Percentiles rank a stretch among this genome's conserved stretches.
These are phyloP conservation scores for Solanum pennellii DNA, from an alignment of 257 asterid species.

Conservation along the genomic window DNA sequence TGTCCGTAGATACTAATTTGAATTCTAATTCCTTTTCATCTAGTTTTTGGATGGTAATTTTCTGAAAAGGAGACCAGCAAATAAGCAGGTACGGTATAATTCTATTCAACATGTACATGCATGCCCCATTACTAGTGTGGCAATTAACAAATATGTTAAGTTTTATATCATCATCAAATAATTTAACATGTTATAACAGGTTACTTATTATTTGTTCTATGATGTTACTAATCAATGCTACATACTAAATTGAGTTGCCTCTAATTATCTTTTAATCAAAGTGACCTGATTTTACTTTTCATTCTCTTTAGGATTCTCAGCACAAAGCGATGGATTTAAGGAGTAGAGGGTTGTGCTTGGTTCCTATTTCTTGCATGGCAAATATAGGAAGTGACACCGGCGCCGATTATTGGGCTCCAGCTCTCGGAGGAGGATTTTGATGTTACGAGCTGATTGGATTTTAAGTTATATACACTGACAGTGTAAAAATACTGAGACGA, in stretches of 20 bases:
- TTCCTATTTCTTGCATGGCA: conserved; percentile 73
- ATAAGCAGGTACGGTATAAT: neutral
- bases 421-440: conserved; percentile 37
- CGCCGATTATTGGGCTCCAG: conserved; percentile 43
- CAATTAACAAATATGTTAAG: neutral
- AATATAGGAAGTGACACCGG: conserved; percentile 49
- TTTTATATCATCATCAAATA: neutral
- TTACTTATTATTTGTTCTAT: neutral
- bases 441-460: neutral
- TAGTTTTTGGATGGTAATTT: neutral
- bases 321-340: conserved; percentile 34
- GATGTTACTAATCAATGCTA: neutral
- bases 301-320: conserved; percentile 26
- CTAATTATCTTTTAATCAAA: neutral
- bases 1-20: neutral
- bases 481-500: neutral
- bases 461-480: neutral
- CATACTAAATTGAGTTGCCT: neutral
- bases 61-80: conserved; percentile 4
- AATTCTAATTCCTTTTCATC: neutral
- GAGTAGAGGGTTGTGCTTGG: conserved; percentile 79
- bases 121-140: neutral
- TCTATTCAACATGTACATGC: neutral
- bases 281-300: neutral
- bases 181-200: neutral